Conservation (phyloP, 2,329 filamentous ascomycete genomes). For the Neofusicoccum umdonicola region DNA sequence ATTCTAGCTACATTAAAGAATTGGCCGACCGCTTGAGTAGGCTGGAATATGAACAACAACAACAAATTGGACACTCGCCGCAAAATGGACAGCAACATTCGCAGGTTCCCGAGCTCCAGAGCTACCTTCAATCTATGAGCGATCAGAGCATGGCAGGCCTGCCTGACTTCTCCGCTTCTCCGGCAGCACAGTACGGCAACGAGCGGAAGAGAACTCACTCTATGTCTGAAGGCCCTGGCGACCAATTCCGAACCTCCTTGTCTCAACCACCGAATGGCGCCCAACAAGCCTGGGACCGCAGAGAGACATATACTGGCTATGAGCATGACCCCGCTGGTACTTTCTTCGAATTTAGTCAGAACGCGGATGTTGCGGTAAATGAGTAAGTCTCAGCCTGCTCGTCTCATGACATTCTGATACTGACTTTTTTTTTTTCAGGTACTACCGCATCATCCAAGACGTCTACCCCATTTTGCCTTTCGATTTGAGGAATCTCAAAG, state of each 20-base stretch:
- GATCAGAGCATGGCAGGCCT: constrained; percentile 28
- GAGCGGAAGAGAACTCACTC: constrained; percentile 37
- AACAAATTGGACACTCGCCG: constrained; percentile 7
- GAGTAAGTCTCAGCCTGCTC: neutral
- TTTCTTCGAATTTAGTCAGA: constrained; percentile 30
- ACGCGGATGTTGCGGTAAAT: constrained; percentile 17
- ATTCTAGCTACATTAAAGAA: constrained; percentile 40
- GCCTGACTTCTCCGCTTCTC: constrained; percentile 27
- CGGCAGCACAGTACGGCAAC: constrained; percentile 29
- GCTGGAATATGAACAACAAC: constrained; percentile 26
- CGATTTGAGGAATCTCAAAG: constrained; percentile 31
- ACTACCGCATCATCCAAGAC: constrained; percentile 36
- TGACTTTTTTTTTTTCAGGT: constrained; percentile 22
- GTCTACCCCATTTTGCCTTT: constrained; percentile 34
- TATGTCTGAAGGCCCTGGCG: constrained; percentile 36
- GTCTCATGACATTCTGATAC: neutral
- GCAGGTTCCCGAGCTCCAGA: constrained; percentile 14
- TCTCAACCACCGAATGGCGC: constrained; percentile 21
- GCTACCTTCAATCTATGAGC: constrained; percentile 20
- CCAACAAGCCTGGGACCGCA: constrained; percentile 29
- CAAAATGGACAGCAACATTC: constrained; percentile 9
- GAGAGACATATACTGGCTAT: constrained; percentile 8
- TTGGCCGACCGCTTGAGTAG: constrained; percentile 38
- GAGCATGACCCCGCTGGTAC: constrained; percentile 23
- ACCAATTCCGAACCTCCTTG: constrained; percentile 27